Percentiles rank a stretch among this genome's conserved stretches.
Conservation (phyloP, 768 basidiomycete species). For the Mycena amicta region DNA sequence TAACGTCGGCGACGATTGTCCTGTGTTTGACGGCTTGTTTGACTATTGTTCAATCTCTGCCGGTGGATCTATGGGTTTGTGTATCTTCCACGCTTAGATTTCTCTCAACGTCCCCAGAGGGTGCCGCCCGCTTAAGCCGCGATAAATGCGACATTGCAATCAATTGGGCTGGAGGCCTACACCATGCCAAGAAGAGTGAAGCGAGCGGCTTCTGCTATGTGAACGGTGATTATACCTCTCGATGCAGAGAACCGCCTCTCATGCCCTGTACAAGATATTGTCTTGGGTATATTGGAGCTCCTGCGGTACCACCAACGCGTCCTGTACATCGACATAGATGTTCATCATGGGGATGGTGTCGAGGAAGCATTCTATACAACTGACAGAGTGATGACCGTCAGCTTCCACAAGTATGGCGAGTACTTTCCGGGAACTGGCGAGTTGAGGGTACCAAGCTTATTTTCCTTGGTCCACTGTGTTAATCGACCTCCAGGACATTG, state of each 20-base stretch:
- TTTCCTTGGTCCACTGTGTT: neutral
- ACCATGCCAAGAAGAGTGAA: constrained; percentile 99
- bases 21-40: constrained; percentile 97
- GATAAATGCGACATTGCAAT: constrained; percentile 99
- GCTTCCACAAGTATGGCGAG: constrained; percentile 99
- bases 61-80: constrained; percentile 96
- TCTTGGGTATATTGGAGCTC: constrained; percentile 93
- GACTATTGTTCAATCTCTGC: constrained; percentile 99
- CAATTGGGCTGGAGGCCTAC: constrained; percentile 98
- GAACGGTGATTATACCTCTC: constrained; percentile 62
- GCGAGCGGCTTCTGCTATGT: constrained; percentile 99
- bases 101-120: constrained; percentile 61
- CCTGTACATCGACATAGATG: constrained; percentile 97
- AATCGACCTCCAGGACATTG: constrained; percentile 67
- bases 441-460: constrained; percentile 61
- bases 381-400: constrained; percentile 97
- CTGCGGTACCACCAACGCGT: constrained; percentile 90
- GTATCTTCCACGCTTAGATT: constrained; percentile 26
- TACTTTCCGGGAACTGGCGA: constrained; percentile 99
- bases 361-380: constrained; percentile 99
- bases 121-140: constrained; percentile 89
- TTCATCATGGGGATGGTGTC: constrained; percentile 98
- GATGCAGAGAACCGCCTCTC: constrained; percentile 3
- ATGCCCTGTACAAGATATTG: constrained; percentile 70
- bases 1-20: constrained; percentile 98